Base-by-base conservation (phyloP, 129 eudicot genomes). In the Ambrosia trifida region DNA sequence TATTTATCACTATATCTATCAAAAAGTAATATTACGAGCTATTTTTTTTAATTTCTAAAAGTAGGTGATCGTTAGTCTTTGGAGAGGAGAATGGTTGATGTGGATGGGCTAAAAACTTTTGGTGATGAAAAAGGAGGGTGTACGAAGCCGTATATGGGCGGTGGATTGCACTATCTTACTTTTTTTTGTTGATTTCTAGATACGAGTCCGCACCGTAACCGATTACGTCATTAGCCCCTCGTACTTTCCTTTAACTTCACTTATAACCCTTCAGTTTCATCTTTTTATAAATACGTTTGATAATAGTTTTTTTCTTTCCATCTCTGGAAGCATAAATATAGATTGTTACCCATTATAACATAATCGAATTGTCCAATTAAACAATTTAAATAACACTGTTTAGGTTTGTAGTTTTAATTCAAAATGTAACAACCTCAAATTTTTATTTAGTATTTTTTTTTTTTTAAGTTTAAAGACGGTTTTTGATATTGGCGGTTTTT, bases 101-200 rank as follows among this genome's bases (percentile, higher is more conserved):
- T 61, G 47, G 64, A 31, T 53, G 61, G 18, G 50, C 0, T 3
- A 28, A 14, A 32, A 32, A 66, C 30, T 28, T 57, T 28, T 28
- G 24, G 50, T 75, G 69, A 58, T 16, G 56, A 58, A 69, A 57
- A 57, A 38, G 30, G 47, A 77, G 36, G 10, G 54, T 51, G 81
- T 77, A 77, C 81, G 81, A 77, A 50, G 66, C 81, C 81, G 76
- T 77, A 77, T 10, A 40, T 61, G 60, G 81, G 81, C 72, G 81
- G 81, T 77, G 70, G 76, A 62, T 62, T 70, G 81, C 41, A 63
- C 28, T 19, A 19, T 63, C 76, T 11, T 11, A 49, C 53, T 62
- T 69, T 70, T 70, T 30, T 53, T 51, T 53, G 75, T 38, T 28
- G 30, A 20, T 24, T 50, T 61, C 3, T 52, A 14, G 36, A 52